Base-by-base conservation (phyloP, 805 yeast genomes). In the Maudiozyma serrabonitensis region DNA sequence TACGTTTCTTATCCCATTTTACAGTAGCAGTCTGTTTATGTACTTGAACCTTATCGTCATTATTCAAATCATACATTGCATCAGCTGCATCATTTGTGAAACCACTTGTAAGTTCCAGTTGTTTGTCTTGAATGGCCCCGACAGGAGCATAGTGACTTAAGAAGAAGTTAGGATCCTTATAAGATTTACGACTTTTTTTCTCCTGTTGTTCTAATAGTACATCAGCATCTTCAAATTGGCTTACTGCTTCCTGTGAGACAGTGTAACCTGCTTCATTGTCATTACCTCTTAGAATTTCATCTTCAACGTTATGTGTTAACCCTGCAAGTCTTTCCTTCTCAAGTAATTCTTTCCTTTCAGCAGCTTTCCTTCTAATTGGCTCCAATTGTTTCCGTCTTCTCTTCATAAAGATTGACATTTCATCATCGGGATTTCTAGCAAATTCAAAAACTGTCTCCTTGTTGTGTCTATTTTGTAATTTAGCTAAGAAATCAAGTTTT, bases 361-460 rank as follows among this genome's bases (percentile, higher is more conserved):
- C 73, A 0, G 95, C 89, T 56, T 82, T 78, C 56, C 81, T 74
- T 66, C 90, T 96, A 46, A 90, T 80, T 11, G 95, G 95, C 0
- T 95, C 96, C 50, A 91, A 75, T 64, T 90, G 96, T 52, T 75
- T 75, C 64, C 99, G 76, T 72, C 98, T 75, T 52, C 81, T 80
- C 54, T 81, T 76, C 99, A 93, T 93, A 62, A 93, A 74, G 48
- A 82, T 83, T 39, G 86, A 83, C 62, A 88, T 73, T 46, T 81
- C 77, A 54, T 83, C 83, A 55, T 82, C 87, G 46, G 74, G 75
- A 46, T 75, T 72, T 59, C 82, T 79, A 52, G 81, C 78, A 67
- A 89, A 84, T 67, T 93, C 99, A 64, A 93, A 93, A 3, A 93
- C 97, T 0, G 99, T 93, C 63, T 93, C 98, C 59, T 87, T 84